These are phyloP conservation scores for Xylaria sp. DNA, from an alignment of 2,329 filamentous ascomycete genomes.

Conservation along the genomic window DNA sequence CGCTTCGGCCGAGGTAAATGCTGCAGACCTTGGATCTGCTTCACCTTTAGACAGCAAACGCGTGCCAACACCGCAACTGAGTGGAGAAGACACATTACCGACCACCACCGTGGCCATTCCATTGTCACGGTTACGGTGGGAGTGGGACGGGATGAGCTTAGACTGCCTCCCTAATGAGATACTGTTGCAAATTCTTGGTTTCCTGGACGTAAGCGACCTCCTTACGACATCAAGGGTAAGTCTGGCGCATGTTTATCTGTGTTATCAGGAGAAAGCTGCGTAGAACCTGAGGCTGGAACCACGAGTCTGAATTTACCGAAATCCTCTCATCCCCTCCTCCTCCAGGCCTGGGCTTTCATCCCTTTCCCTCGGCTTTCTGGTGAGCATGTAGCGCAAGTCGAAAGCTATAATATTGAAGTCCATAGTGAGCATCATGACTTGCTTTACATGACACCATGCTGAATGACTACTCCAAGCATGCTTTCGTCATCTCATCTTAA, in stretches of 20 bases:
- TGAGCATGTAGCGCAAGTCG: not conserved
- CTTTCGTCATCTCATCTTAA: constrained; percentile 2
- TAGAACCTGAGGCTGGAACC: not conserved
- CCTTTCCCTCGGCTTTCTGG: constrained; percentile 15
- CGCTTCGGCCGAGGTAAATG: constrained; percentile 29
- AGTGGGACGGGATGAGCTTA: constrained; percentile 47
- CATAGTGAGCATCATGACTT: not conserved
- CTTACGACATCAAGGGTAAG: constrained; percentile 67
- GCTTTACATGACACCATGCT: constrained; percentile 4
- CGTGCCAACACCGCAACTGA: constrained; percentile 27
- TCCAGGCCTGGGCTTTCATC: not conserved
- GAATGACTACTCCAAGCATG: not conserved
- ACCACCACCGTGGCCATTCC: constrained; percentile 33
- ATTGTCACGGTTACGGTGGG: constrained; percentile 40
- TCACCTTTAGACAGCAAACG: constrained; percentile 34
- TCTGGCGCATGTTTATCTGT: constrained; percentile 34
- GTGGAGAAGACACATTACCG: constrained; percentile 38
- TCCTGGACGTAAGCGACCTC: constrained; percentile 67
- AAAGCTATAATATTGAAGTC: not conserved
- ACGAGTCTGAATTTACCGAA: constrained; percentile 18
- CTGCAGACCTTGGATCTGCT: constrained; percentile 19
- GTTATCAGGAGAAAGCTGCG: constrained; percentile 11
- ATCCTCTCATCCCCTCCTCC: constrained; percentile 32
- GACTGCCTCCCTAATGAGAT: constrained; percentile 66
- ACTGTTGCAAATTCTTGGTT: constrained; percentile 65